Conservation (phyloP, 495 filamentous ascomycete genomes). For the Cenococcum geophilum region DNA sequence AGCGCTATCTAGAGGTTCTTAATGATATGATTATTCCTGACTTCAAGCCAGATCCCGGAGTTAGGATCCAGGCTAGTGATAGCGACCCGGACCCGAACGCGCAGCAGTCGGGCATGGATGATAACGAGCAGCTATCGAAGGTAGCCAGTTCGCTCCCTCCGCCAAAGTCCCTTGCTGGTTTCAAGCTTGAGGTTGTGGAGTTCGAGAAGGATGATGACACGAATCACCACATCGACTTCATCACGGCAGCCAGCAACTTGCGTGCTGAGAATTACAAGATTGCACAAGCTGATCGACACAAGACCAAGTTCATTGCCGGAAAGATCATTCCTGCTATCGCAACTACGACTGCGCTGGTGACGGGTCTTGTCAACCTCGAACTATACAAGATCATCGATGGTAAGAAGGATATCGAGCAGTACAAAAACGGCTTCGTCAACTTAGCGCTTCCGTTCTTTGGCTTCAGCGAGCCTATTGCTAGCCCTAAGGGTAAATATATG, state of each 20-base stretch:
- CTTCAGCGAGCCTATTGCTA: conserved; percentile 92
- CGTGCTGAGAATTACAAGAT: conserved; percentile 98
- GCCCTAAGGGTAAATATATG: conserved; percentile 82
- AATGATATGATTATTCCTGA: conserved; percentile 95
- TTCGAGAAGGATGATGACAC: conserved; percentile 99
- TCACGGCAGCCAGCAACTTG: conserved; percentile 92
- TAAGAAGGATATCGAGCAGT: conserved; percentile 90
- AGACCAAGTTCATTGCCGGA: conserved; percentile 98
- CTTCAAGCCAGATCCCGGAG: conserved; percentile 81
- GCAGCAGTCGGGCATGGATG: conserved; percentile 46
- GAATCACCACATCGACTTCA: conserved; percentile 99
- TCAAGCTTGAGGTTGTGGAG: conserved; percentile 84
- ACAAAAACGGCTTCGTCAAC: conserved; percentile 99
- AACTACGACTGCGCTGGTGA: conserved; percentile 92
- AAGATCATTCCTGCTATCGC: conserved; percentile 99
- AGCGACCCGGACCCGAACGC: conserved; percentile 93
- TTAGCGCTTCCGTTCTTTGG: conserved; percentile 94
- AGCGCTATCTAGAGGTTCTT: conserved; percentile 68
- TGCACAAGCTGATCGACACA: conserved; percentile 81
- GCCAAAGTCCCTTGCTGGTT: conserved; percentile 72
- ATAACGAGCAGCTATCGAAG: conserved; percentile 62
- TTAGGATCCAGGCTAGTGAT: conserved; percentile 96
- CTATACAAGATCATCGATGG: conserved; percentile 96
- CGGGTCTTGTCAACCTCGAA: conserved; percentile 87
- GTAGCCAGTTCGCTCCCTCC: conserved; percentile 64